phyloP scores from a whole-genome alignment of 179 eudicot genomes.

The Drosera spatulata region DNA sequence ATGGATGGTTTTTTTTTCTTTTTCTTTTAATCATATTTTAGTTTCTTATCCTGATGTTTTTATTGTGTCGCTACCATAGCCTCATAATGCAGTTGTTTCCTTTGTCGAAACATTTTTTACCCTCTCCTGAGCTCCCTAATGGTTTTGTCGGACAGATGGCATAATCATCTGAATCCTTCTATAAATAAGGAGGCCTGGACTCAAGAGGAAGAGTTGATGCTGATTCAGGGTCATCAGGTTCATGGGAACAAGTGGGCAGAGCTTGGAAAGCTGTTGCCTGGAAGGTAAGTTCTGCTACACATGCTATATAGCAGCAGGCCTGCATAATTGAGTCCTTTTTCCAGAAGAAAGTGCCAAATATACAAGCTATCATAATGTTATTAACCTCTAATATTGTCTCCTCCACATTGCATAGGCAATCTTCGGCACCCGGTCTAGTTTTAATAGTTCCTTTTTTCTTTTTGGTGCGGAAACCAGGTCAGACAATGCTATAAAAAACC shows the following conservation, averaged over 20 bases:
- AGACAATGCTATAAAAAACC: slow-evolving; percentile 96
- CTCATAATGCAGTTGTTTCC: too few species aligned
- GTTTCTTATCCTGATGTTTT: too few species aligned
- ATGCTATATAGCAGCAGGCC: slow-evolving; percentile 99
- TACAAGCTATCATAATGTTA: too few species aligned
- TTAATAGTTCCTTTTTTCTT: background rate
- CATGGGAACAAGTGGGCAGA: slow-evolving; percentile 99
- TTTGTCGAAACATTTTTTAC: background rate
- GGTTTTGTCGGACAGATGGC: slow-evolving; percentile 58
- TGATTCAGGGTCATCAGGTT: slow-evolving; percentile 81
- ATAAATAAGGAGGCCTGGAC: slow-evolving; percentile 99
- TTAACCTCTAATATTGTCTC: too few species aligned
- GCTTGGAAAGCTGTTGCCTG: slow-evolving; percentile 77
- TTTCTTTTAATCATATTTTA: too few species aligned
- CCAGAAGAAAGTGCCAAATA: slow-evolving; percentile 3
- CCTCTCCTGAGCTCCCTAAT: background rate
- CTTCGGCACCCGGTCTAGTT: too few species aligned
- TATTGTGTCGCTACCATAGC: too few species aligned
- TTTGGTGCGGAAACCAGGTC: slow-evolving; percentile 42
- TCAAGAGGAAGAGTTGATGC: slow-evolving; percentile 83
- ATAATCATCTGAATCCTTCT: slow-evolving; percentile 89
- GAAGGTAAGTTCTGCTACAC: slow-evolving; percentile 60
- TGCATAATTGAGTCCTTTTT: slow-evolving; percentile 36
- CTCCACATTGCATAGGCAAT: too few species aligned
- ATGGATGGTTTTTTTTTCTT: too few species aligned